These are phyloP conservation scores for Fusarium nelsonii DNA, from an alignment of 2,329 filamentous ascomycete species.

Conservation along the genomic window DNA sequence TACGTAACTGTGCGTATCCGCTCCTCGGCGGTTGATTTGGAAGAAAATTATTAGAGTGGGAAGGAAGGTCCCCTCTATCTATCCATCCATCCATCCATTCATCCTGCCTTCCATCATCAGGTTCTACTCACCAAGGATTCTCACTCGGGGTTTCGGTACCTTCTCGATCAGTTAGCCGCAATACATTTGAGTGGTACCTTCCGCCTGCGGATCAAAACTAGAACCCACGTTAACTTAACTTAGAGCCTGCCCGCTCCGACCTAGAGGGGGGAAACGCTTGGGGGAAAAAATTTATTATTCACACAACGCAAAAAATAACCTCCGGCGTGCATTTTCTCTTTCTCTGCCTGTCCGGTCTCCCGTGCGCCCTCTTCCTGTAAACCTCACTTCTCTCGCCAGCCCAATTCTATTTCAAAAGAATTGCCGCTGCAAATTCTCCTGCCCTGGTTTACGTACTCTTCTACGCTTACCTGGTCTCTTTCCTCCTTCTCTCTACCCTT, in stretches of 20 bases:
- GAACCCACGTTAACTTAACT: slow-evolving; percentile 2
- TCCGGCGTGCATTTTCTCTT: slow-evolving; percentile 49
- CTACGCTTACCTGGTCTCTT: slow-evolving; percentile 15
- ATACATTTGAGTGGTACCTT: slow-evolving; percentile 32
- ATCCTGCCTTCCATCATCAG: not conserved
- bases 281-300: slow-evolving; percentile 58
- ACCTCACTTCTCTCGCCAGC: slow-evolving; percentile 48
- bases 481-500: slow-evolving; percentile 20
- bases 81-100: not conserved
- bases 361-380: slow-evolving; percentile 47
- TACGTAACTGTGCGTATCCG: not conserved
- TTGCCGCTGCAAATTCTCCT: slow-evolving; percentile 44
- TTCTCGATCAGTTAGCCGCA: slow-evolving; percentile 36
- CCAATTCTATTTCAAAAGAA: slow-evolving; percentile 48
- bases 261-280: slow-evolving; percentile 48
- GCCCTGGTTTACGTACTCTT: slow-evolving; percentile 15
- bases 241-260: slow-evolving; percentile 7
- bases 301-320: slow-evolving; percentile 56
- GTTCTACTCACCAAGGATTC: slow-evolving; percentile 34
- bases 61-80: slow-evolving; percentile 26
- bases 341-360: slow-evolving; percentile 29
- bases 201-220: slow-evolving; percentile 25
- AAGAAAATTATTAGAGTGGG: slow-evolving; percentile 7
- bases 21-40: not conserved
- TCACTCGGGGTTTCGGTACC: slow-evolving; percentile 39